Evolutionary conservation across 1,139 yeast species (phyloP), one percentile per base, ranked within the genome.

Genomic region (Kurtzmaniella quercitrusa): DNA sequence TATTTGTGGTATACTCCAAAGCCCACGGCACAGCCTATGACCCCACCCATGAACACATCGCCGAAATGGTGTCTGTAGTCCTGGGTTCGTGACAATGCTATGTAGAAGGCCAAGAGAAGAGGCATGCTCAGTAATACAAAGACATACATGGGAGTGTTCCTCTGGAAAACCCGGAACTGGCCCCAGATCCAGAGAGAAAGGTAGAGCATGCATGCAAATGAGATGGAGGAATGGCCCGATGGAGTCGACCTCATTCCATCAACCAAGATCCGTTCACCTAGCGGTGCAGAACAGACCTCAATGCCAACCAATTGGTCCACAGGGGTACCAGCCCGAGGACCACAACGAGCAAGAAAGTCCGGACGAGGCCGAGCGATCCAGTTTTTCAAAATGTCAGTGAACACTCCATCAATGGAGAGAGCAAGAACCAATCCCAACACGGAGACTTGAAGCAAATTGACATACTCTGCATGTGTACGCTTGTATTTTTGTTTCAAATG

Each of bases 221-320:
- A 72, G 48, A 81, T 66, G 10, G 89, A 79, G 1, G 91, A 75
- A 57, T 87, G 95, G 10, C 95, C 95, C 1, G 90, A 82, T 0
- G 95, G 95, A 0, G 91, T 82, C 7, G 90, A 81, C 56, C 87
- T 77, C 68, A 84, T 74, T 0, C 95, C 95, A 54, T 87, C 95
- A 29, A 62, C 50, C 18, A 85, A 57, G 11, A 81, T 75, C n/a
- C 68, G 76, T 15, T 62, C 53, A 1, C 86, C 82, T 44, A 59
- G 60, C 0, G 75, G 75, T 2, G 69, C 63, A 2, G 70, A 59
- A 46, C 76, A 70, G 11, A 62, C 67, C 9, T 57, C 56, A 10
- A 63, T 47, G 41, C 62, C 68, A 17, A 70, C 68, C 41, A 79
- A 73, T 34, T 58, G 62, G 46, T 71, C 60, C 1, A 52, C 39